Percentiles rank a stretch among this genome's conserved stretches.
Evolutionary conservation across 169 alveolate species (phyloP).

Genomic region (Plasmodium inui): DNA sequence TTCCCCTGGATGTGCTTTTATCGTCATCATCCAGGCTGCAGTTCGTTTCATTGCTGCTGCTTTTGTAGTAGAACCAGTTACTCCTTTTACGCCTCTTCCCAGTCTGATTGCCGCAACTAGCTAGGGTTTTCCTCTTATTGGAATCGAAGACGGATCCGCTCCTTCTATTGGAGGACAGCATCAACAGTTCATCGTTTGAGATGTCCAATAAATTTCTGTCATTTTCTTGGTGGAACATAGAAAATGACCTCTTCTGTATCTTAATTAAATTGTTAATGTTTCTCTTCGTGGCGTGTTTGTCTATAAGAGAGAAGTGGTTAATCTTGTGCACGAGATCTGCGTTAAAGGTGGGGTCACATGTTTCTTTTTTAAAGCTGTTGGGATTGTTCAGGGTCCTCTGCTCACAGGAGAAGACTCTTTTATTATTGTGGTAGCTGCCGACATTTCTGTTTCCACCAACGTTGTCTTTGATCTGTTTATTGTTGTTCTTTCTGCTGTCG

Average conservation of each 20-base stretch:
- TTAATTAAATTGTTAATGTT: conserved; percentile 12
- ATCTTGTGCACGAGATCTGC: background rate
- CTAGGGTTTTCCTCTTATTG: background rate
- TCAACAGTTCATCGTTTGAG: background rate
- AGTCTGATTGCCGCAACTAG: background rate
- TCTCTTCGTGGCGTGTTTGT: background rate
- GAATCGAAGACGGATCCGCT: background rate
- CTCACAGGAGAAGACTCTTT: background rate
- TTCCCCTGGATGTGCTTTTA: background rate
- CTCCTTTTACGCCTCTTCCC: conserved; percentile 11
- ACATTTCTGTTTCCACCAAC: background rate
- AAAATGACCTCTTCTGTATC: conserved; percentile 7
- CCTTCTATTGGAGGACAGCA: background rate
- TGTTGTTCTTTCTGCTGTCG: no score
- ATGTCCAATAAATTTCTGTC: background rate
- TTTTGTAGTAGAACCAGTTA: conserved; percentile 35
- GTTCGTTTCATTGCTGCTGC: conserved; percentile 49
- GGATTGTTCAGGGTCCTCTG: background rate
- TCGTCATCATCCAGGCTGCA: conserved; percentile 1
- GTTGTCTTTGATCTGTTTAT: no score
- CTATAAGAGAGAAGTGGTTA: background rate
- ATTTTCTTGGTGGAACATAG: background rate
- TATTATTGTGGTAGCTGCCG: background rate
- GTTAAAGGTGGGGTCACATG: background rate
- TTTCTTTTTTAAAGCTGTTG: background rate